A percentile compares a stretch with the other conserved stretches of the same genome.
These are phyloP conservation scores for Cryptococcus sp. DNA, from an alignment of 1,284 basidiomycete species.

Conservation along the genomic window DNA sequence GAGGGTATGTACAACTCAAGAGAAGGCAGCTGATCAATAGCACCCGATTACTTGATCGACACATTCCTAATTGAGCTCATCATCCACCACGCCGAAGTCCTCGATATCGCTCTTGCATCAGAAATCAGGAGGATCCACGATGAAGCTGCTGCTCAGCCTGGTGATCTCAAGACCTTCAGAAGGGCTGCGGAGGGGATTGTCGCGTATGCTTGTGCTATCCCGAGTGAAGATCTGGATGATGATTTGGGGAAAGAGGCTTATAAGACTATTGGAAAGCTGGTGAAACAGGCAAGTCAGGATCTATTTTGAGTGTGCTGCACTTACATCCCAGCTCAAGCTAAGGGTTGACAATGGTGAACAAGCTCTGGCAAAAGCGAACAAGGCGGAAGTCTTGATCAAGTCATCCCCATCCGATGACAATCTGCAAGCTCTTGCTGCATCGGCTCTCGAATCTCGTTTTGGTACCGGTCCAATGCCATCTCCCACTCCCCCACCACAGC, in stretches of 20 bases:
- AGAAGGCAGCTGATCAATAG: constrained; percentile 8
- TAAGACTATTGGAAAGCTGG: constrained; percentile 16
- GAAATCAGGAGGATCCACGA: constrained; percentile 20
- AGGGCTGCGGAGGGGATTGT: constrained; percentile 17
- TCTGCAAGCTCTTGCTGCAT: constrained; percentile 4
- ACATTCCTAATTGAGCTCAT: constrained; percentile 24
- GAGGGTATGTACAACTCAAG: constrained; percentile 16
- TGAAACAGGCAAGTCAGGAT: constrained; percentile 17
- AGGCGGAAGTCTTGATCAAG: neutral
- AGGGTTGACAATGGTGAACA: neutral
- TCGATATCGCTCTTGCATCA: constrained; percentile 19
- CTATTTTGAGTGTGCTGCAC: neutral
- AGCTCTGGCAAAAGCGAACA: neutral
- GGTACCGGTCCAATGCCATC: constrained; percentile 22
- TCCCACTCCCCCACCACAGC: constrained; percentile 10
- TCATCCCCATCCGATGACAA: constrained; percentile 7
- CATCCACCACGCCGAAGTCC: constrained; percentile 26
- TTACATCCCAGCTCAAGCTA: neutral
- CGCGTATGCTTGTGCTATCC: constrained; percentile 9
- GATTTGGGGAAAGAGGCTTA: constrained; percentile 18
- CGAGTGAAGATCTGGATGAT: constrained; percentile 19
- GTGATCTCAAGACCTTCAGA: constrained; percentile 16
- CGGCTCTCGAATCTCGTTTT: constrained; percentile 17
- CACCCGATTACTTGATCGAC: constrained; percentile 35
- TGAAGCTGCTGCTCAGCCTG: constrained; percentile 16